Conservation (phyloP, 2,329 filamentous ascomycete species). For the Hypocreales sp. region DNA sequence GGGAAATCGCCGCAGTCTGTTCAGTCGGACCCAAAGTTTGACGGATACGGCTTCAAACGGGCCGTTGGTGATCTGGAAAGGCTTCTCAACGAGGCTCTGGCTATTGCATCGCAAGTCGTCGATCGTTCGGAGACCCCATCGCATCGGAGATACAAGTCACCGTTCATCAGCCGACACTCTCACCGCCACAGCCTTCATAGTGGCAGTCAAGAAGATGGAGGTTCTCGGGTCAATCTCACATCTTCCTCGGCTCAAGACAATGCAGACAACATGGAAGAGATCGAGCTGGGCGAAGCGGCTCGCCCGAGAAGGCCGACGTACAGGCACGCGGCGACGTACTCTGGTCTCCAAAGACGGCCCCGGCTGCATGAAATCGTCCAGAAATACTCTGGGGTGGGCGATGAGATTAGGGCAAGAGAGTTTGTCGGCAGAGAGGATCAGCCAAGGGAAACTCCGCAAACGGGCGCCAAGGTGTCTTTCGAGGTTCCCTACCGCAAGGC, state of each 20-base stretch:
- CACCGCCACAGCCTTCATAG: conserved; percentile 2
- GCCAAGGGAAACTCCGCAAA: background rate
- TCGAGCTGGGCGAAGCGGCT: conserved; percentile 1
- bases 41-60: conserved; percentile 15
- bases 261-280: conserved; percentile 2
- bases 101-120: conserved; percentile 24
- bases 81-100: conserved; percentile 28
- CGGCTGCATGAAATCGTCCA: conserved; percentile 11
- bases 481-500: conserved; percentile 5
- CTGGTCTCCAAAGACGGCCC: conserved; percentile 8
- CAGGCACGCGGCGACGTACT: conserved; percentile 12
- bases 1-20: conserved; percentile 8
- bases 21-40: conserved; percentile 9
- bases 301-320: conserved; percentile 5
- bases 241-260: conserved; percentile 3
- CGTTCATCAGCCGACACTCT: conserved; percentile 4
- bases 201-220: background rate
- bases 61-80: conserved; percentile 27
- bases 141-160: conserved; percentile 4
- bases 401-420: conserved; percentile 2
- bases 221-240: conserved; percentile 1
- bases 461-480: conserved; percentile 1
- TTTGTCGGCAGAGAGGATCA: background rate
- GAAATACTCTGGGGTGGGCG: conserved; percentile 9
- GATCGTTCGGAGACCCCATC: conserved; percentile 12